phyloP scores from a whole-genome alignment of 148 eudicot species.

The Arctostaphylos glauca region DNA sequence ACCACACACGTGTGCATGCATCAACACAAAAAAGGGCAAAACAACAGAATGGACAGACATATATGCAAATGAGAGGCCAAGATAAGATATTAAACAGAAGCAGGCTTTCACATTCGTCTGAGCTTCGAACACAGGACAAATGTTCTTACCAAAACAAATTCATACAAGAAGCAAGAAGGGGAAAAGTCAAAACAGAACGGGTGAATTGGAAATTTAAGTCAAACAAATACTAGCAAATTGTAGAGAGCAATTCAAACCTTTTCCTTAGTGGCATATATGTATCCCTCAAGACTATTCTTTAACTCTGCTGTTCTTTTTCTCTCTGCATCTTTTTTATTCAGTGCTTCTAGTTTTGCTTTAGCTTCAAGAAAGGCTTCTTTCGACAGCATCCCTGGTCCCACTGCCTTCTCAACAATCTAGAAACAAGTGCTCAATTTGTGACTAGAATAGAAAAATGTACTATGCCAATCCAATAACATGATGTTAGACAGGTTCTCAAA shows the following conservation, averaged over 20 bases:
- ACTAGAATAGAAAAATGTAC: not conserved
- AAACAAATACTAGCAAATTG: not conserved
- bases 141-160: not conserved
- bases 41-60: not conserved
- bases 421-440: slow-evolving; percentile 12
- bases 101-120: not conserved
- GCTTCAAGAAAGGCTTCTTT: slow-evolving; percentile 65
- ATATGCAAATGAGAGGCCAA: not conserved
- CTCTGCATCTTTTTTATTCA: slow-evolving; percentile 86
- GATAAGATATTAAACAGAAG: not conserved
- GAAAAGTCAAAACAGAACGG: not conserved
- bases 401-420: slow-evolving; percentile 77
- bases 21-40: not conserved
- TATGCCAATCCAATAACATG: not conserved
- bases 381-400: slow-evolving; percentile 62
- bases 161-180: not conserved
- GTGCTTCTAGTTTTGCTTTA: slow-evolving; percentile 61
- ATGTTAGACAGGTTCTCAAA: not conserved
- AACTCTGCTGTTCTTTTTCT: slow-evolving; percentile 85
- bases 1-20: not conserved
- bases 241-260: slow-evolving; percentile 52
- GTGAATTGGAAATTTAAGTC: not conserved
- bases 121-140: not conserved
- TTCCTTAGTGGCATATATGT: slow-evolving; percentile 80
- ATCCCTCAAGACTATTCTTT: slow-evolving; percentile 86